Evolutionary conservation across 2,329 filamentous ascomycete genomes (phyloP).

Genomic region (Raffaelea deltoideospora): DNA sequence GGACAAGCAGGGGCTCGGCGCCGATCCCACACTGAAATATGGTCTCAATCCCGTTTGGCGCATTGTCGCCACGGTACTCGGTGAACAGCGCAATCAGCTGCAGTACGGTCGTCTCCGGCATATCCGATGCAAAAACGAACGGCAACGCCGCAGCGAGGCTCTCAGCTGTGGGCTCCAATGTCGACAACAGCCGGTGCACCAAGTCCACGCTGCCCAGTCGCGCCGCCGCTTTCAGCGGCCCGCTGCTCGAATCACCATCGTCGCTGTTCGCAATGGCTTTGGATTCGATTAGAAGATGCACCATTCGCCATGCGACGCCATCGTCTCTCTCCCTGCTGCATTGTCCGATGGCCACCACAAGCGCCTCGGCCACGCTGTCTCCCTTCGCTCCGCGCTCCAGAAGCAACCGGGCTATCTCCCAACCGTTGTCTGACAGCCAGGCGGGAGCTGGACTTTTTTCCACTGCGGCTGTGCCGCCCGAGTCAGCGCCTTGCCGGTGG

Average conservation of each 20-base stretch:
- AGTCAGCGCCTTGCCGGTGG: too few species aligned
- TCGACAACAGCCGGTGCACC: slow-evolving; percentile 30
- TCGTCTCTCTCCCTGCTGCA: slow-evolving; percentile 21
- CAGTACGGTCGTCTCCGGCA: slow-evolving; percentile 33
- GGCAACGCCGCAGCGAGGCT: slow-evolving; percentile 39
- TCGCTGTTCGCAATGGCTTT: too few species aligned
- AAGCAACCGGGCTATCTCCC: slow-evolving; percentile 30
- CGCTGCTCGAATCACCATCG: too few species aligned
- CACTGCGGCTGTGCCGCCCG: too few species aligned
- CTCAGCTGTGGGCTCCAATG: slow-evolving; percentile 30
- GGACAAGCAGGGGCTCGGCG: slow-evolving; percentile 32
- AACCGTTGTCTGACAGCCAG: slow-evolving; percentile 34
- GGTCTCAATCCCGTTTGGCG: slow-evolving; percentile 32
- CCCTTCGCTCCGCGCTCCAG: slow-evolving; percentile 33
- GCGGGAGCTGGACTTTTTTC: too few species aligned
- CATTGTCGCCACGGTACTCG: slow-evolving; percentile 31
- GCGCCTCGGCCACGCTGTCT: slow-evolving; percentile 26
- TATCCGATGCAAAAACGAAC: slow-evolving; percentile 35
- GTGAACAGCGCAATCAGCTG: slow-evolving; percentile 36
- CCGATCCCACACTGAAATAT: slow-evolving; percentile 24
- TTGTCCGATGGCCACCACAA: slow-evolving; percentile 29
- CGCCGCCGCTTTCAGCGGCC: slow-evolving; percentile 37
- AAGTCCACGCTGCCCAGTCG: slow-evolving; percentile 33
- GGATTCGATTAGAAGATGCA: too few species aligned
- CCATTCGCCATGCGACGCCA: slow-evolving; percentile 28